Percentiles rank a stretch among this genome's conserved stretches.
phyloP scores from a whole-genome alignment of 2,329 filamentous ascomycete species.

The Sarocladiaceae sp. region DNA sequence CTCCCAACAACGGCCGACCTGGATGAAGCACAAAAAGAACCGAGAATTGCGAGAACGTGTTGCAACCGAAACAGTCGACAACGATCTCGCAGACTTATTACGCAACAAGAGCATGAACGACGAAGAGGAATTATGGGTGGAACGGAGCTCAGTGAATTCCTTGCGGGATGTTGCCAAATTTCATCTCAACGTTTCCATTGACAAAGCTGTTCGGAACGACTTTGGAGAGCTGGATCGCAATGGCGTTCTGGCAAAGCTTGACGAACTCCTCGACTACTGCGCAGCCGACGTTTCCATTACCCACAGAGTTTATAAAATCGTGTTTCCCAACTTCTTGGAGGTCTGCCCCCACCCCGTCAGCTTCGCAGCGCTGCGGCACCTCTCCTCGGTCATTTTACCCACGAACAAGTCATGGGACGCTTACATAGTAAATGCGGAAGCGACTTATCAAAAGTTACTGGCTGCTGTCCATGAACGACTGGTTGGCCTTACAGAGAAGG shows the following conservation, averaged over 20 bases:
- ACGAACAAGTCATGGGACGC: constrained; percentile 83
- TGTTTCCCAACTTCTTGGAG: constrained; percentile 84
- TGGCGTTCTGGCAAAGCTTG: constrained; percentile 66
- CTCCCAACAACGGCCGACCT: constrained; percentile 89
- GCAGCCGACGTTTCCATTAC: constrained; percentile 92
- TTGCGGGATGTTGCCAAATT: constrained; percentile 94
- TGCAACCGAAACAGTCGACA: constrained; percentile 63
- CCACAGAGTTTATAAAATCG: constrained; percentile 88
- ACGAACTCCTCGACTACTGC: constrained; percentile 88
- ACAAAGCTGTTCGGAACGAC: constrained; percentile 81
- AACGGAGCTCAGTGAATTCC: constrained; percentile 91
- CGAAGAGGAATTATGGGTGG: constrained; percentile 94
- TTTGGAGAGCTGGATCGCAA: constrained; percentile 78
- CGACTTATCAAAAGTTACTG: constrained; percentile 73
- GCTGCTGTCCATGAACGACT: constrained; percentile 76
- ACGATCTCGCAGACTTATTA: constrained; percentile 68
- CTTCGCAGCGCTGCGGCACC: constrained; percentile 86
- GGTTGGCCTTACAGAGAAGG: constrained; percentile 68
- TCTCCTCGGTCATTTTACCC: constrained; percentile 90
- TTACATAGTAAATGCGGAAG: constrained; percentile 80
- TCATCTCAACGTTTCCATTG: constrained; percentile 85
- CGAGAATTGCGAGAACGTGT: constrained; percentile 78
- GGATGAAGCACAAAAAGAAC: constrained; percentile 95
- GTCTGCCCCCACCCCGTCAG: constrained; percentile 96
- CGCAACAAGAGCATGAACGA: constrained; percentile 69